Base-by-base conservation (phyloP, 2,329 filamentous ascomycete species). In the Pseudogymnoascus sp. region DNA sequence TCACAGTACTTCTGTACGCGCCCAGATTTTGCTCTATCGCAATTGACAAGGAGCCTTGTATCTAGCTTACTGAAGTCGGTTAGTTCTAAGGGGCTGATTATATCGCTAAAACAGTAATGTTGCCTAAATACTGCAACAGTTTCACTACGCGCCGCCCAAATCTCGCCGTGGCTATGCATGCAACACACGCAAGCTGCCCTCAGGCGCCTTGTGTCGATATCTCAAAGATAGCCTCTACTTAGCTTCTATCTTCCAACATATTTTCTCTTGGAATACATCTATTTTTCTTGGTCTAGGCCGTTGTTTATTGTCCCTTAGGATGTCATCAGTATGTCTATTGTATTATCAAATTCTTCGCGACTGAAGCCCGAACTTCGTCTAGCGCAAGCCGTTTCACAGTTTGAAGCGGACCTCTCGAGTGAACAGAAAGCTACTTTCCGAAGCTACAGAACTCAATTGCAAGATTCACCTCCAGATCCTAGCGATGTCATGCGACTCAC, bases 401-500 rank as follows among this genome's bases (percentile, higher is more conserved):
- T 78, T 40, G 74, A 79, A 65, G 72, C 72, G 0, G 65, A 69
- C 9, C 73, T 80, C 2, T 70, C 72, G 8, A 63, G 64, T 1
- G 71, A 76, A 5, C 71, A 79, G 33, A 78, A 77, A 61, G 67
- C 68, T 1, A 44, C 60, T 0, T 76, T 78, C 21, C 62, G 64
- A 1, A 65, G 60, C 6, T 65, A 65, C 2, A 73, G 66, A 47
- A 60, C 64, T 9, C 63, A 69, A 7, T 65, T 69, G 0, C 42
- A 36, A 3, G 60, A 62, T 2, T 67, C 67, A 1, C 68, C 74
- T 26, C 76, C 76, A 0, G 69, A 63, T 4, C 61, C 68, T 8
- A 64, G 65, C 33, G 76, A 78, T 71, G 74, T 78, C 0, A 77
- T 78, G 74, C 71, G 69, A 5, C 63, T 79, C 0, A 78, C 76